phyloP scores from a whole-genome alignment of 169 alveolate genomes.

The Plasmodium vinckei region DNA sequence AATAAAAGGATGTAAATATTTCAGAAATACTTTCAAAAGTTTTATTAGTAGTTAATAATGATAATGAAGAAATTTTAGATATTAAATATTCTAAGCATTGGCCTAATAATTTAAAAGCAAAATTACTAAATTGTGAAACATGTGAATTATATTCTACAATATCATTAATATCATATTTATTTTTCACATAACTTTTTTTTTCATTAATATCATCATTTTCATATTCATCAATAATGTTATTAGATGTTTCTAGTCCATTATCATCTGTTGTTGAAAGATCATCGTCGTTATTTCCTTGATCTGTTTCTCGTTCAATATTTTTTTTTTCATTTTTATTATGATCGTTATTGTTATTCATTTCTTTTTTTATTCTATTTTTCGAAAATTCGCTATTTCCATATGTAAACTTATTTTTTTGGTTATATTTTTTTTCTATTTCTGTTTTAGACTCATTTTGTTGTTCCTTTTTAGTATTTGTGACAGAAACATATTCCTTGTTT shows the following conservation, averaged over 20 bases:
- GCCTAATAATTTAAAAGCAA: slow-evolving; percentile 59
- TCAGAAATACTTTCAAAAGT: slow-evolving; percentile 72
- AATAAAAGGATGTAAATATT: slow-evolving; percentile 58
- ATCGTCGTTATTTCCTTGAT: slow-evolving; percentile 18
- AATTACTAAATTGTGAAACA: slow-evolving; percentile 65
- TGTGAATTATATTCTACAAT: slow-evolving; percentile 64
- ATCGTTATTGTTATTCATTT: background rate
- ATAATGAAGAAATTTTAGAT: slow-evolving; percentile 42
- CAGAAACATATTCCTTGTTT: background rate
- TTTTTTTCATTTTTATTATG: background rate
- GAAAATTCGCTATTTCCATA: background rate
- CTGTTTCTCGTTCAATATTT: background rate
- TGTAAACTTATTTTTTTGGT: background rate
- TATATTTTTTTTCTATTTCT: background rate
- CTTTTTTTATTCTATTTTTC: background rate
- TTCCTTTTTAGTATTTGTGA: background rate
- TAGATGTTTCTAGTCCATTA: background rate
- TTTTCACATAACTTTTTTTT: slow-evolving; percentile 29
- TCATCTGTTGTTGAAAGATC: slow-evolving; percentile 52
- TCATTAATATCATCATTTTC: slow-evolving; percentile 13
- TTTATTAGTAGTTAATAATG: slow-evolving; percentile 45
- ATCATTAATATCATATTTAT: slow-evolving; percentile 59
- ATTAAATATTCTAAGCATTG: slow-evolving; percentile 60
- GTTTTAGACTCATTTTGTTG: background rate
- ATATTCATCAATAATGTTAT: background rate